These are phyloP conservation scores for Yamagishiella unicocca DNA, from an alignment of 139 green algal species.

Conservation along the genomic window DNA sequence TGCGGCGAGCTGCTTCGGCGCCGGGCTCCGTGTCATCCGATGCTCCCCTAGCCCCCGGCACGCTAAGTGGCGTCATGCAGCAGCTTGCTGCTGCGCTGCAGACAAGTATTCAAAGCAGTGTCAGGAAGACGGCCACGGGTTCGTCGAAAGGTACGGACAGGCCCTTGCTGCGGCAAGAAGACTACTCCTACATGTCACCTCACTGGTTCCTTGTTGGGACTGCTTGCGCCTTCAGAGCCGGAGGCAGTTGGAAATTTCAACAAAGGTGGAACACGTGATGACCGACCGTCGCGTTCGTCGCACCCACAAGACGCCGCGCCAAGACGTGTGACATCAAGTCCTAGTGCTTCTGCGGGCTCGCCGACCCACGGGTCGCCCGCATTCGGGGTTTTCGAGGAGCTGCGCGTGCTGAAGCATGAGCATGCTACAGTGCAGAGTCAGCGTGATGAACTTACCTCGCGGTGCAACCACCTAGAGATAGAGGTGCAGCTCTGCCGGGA, in stretches of 20 bases:
- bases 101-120: too few relatives aligned
- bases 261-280: too few relatives aligned
- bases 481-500: background rate
- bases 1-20: background rate
- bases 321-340: too few relatives aligned
- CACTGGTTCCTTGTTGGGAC: too few relatives aligned
- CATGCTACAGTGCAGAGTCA: background rate
- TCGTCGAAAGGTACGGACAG: too few relatives aligned
- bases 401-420: background rate
- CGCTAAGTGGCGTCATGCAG: conserved; percentile 6
- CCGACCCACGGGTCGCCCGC: background rate
- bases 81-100: conserved; percentile 16
- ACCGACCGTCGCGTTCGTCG: too few relatives aligned
- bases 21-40: background rate
- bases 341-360: background rate
- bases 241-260: too few relatives aligned
- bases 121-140: too few relatives aligned
- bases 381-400: conserved; percentile 23
- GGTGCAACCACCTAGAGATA: background rate
- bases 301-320: too few relatives aligned
- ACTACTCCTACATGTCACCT: too few relatives aligned
- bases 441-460: background rate
- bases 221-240: too few relatives aligned
- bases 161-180: too few relatives aligned
- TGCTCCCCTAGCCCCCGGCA: background rate